Percentiles rank a stretch among this genome's conserved stretches.
Conservation (phyloP, 2,329 filamentous ascomycete species). For the Orbilia javanica region DNA sequence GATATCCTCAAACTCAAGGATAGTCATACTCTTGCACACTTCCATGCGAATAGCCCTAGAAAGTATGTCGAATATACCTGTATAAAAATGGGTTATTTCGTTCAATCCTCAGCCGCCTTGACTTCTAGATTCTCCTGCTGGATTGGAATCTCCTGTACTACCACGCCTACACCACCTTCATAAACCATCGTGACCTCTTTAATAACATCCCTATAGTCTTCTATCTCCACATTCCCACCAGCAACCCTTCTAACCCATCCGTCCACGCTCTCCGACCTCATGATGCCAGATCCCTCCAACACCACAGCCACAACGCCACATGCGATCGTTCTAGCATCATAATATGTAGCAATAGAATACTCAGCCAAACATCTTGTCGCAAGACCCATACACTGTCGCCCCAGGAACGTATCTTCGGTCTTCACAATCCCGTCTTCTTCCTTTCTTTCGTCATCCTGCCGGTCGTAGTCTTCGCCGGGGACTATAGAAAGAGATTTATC, state of each 20-base stretch:
- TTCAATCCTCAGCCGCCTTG: not conserved
- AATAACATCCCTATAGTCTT: constrained; percentile 61
- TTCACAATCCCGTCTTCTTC: constrained; percentile 62
- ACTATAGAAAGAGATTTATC: constrained; percentile 59
- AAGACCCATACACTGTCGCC: constrained; percentile 59
- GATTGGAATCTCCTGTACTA: constrained; percentile 28
- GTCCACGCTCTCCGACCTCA: constrained; percentile 20
- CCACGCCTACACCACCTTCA: constrained; percentile 1
- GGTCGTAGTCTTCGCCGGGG: constrained; percentile 48
- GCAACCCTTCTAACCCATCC: constrained; percentile 60
- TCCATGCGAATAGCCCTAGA: too few species aligned
- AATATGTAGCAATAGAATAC: constrained; percentile 63
- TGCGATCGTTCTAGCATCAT: constrained; percentile 63
- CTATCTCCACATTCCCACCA: constrained; percentile 59
- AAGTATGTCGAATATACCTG: not conserved
- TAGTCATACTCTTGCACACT: too few species aligned
- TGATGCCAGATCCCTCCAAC: constrained; percentile 60
- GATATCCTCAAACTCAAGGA: not conserved
- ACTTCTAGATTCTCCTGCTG: not conserved
- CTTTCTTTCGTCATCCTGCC: constrained; percentile 47
- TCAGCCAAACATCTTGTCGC: constrained; percentile 61
- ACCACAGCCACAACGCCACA: constrained; percentile 61
- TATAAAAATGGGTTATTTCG: not conserved
- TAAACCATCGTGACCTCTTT: constrained; percentile 59
- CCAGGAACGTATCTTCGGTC: constrained; percentile 62